Base-by-base conservation (phyloP, 2,329 filamentous ascomycete genomes). In the Trichoderma brevicompactum region DNA sequence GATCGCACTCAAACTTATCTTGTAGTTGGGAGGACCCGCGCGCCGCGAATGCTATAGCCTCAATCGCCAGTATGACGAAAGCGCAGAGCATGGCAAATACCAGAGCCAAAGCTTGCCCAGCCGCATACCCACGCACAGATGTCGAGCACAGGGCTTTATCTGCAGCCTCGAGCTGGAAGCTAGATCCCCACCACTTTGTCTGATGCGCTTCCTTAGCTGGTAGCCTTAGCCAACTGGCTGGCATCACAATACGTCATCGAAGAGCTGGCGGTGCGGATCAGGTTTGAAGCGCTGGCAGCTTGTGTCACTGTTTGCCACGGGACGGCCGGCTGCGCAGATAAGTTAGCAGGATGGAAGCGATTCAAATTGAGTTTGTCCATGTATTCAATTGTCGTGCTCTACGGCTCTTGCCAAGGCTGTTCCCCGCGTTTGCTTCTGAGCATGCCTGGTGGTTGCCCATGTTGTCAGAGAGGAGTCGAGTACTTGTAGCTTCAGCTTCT, bases 211-310 rank as follows among this genome's bases (percentile, higher is more conserved):
- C 49, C 17, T 32, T 54, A 65, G 54, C 56, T 41, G 48, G 48
- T 19, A 32, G n/a, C 40, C 48, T 15, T 23, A 8, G 12, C 19
- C 28, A 7, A 8, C 34, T 61, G 43, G 52, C 34, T 48, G 41
- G 48, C 55, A 60, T 60, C 64, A 65, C 48, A 19, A 19, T 48
- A 65, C 64, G 64, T 65, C 64, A 65, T 65, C 55, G 55, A 65
- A 46, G 12, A 5, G 23, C 23, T n/a, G 19, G 13, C 41, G 36
- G 36, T 48, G 61, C 61, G 43, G 50, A 64, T 65, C 64, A 53
- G 48, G 55, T 46, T 65, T 65, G 48, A 36, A 52, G 36, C 53
- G 54, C 53, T 17, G 44, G 34, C 46, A 46, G 54, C 55, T 32
- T n/a, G 43, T 23, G 40, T 40, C 7, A 23, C 13, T 34, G 17